phyloP scores from a whole-genome alignment of 805 yeast species.

The Pichia thaimueangensis region DNA sequence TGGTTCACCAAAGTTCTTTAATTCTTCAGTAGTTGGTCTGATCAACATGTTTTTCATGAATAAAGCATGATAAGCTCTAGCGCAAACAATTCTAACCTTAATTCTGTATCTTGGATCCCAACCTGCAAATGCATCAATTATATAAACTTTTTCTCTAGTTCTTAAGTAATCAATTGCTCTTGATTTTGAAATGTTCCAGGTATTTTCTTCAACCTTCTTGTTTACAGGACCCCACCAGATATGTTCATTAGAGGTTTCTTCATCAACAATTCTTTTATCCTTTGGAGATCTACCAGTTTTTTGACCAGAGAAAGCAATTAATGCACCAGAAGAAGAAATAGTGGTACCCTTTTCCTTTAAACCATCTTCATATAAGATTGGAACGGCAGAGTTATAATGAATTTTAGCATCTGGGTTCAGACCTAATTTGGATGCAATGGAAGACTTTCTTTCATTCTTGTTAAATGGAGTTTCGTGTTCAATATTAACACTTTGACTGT shows the following conservation, averaged over 20 bases:
- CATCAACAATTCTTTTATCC: conserved; percentile 97
- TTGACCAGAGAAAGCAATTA: conserved; percentile 90
- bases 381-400: conserved; percentile 90
- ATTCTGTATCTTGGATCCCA: conserved; percentile 98
- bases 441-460: conserved; percentile 23
- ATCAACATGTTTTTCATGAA: conserved; percentile 98
- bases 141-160: conserved; percentile 89
- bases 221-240: conserved; percentile 99
- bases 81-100: conserved; percentile 93
- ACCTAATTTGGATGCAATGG: conserved; percentile 33
- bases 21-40: conserved; percentile 87
- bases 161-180: conserved; percentile 96
- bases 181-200: conserved; percentile 92
- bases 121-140: conserved; percentile 96
- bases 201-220: conserved; percentile 86
- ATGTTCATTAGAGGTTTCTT: conserved; percentile 71
- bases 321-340: conserved; percentile 87
- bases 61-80: conserved; percentile 96
- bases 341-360: conserved; percentile 85
- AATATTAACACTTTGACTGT: conserved; percentile 20
- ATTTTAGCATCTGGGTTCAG: conserved; percentile 58
- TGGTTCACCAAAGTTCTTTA: conserved; percentile 88
- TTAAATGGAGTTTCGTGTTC: conserved; percentile 21
- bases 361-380: conserved; percentile 92
- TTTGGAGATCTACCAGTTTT: conserved; percentile 98